Evolutionary conservation across 768 basidiomycete genomes (phyloP), one percentile per base, ranked within the genome.

Genomic region (Pulveroboletus sp.): DNA sequence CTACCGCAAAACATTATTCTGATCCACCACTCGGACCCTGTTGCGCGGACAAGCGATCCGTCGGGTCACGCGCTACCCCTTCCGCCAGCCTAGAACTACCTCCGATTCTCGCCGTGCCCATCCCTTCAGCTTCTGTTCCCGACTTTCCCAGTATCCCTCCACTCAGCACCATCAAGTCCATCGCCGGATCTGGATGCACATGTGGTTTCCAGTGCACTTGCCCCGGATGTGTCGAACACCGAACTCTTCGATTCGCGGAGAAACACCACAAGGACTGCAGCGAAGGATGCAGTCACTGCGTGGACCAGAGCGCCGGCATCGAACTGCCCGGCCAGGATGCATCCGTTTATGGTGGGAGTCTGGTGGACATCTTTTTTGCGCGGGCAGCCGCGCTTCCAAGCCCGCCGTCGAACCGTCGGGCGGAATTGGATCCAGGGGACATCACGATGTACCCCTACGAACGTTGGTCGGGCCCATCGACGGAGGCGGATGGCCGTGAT

Each of bases 221-320:
- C 65, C 86, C 86, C 0, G 86, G 86, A 29, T 90, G 87, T 60
- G 63, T 78, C 10, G 75, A 85, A 56, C 87, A 90, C 59, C 82
- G 85, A n/a, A 79, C 81, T 1, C 48, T 65, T 16, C 72, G 73
- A 16, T 63, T 80, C 50, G 75, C 69, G 17, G 72, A 72, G 37
- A 52, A 51, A 32, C 63, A 68, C 19, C 58, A 62, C 50, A 62
- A 56, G 31, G 71, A 72, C 56, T 76, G 75, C 38, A 57, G 71
- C 16, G 74, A 79, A 39, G 77, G 76, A 45, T 89, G 87, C 59
- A 71, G 74, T 6, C 75, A 77, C 20, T 90, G 87, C 57, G 67
- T 88, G 24, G 87, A 89, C 62, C 68, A 73, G 50, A 63, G 58
- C 21, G 55, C 65, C 24, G 77, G 74, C 8, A 57, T 76, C 40